Percentiles rank a stretch among this genome's conserved stretches.
Evolutionary conservation across 805 yeast species (phyloP).

Genomic region (Sugiyamaella valdiviana): DNA sequence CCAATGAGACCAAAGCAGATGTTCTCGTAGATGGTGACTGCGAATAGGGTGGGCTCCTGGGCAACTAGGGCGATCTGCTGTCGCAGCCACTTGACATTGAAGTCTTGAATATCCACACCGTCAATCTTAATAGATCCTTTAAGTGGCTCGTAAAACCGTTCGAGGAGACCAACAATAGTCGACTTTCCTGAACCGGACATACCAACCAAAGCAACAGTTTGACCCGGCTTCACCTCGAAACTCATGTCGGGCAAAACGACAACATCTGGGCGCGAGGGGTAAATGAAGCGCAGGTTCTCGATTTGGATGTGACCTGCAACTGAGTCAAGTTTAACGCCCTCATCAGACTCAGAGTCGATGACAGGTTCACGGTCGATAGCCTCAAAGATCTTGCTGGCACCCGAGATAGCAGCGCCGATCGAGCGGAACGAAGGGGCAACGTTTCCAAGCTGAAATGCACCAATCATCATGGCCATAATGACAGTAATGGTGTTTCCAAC

Average conservation of each 20-base stretch:
- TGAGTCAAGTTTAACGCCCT: conserved; percentile 16
- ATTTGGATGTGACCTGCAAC: conserved; percentile 64
- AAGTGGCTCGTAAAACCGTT: conserved; percentile 79
- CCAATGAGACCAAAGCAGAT: conserved; percentile 79
- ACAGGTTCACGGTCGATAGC: conserved; percentile 39
- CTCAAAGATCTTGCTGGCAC: conserved; percentile 37
- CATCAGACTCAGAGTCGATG: conserved; percentile 32
- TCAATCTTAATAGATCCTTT: conserved; percentile 72
- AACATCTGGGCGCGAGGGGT: conserved; percentile 70
- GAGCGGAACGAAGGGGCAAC: conserved; percentile 37
- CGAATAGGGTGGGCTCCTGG: conserved; percentile 91
- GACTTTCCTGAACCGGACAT: conserved; percentile 96
- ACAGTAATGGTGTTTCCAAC: conserved; percentile 35
- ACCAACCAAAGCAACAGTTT: conserved; percentile 91
- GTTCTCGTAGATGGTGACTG: conserved; percentile 81
- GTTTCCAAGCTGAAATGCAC: conserved; percentile 38
- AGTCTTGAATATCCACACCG: conserved; percentile 70
- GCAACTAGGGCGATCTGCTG: conserved; percentile 82
- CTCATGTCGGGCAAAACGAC: conserved; percentile 72
- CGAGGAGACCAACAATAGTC: conserved; percentile 75
- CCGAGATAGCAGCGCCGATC: conserved; percentile 36
- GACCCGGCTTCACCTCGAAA: conserved; percentile 78
- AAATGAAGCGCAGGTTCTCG: conserved; percentile 83
- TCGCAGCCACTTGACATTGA: conserved; percentile 71
- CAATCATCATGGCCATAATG: conserved; percentile 37